Base-by-base conservation (phyloP, 208 protist species). In the Acanthamoeba triangularis region DNA sequence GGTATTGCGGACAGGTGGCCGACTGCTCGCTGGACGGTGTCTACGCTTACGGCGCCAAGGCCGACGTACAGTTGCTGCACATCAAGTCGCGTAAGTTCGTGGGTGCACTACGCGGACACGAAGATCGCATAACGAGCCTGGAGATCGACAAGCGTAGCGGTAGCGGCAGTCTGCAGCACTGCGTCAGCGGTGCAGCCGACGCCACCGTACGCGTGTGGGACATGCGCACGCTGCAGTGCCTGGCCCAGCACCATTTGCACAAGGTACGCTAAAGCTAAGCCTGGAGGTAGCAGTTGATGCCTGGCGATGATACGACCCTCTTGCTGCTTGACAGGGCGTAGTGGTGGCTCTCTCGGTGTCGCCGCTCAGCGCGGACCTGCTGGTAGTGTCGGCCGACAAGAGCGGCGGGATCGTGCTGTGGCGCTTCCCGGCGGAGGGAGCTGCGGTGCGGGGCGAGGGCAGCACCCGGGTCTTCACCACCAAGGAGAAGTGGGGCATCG, bases 21-120 rank as follows among this genome's bases (percentile, higher is more conserved):
- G 87, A 93, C 30, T 93, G 87, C 59, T 59, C 41, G 7, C 35
- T 14, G 8, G 59, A 44, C 44, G 52, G 59, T 11, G 13, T 78
- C 14, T 93, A 78, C 87, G 87, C 59, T 14, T 93, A 78, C n/a
- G 87, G 87, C 2, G 87, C 87, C 87, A 93, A 93, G 44, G 18
- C 63, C n/a, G 87, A 93, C 44, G 65, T 93, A 0, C 87, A 74
- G 37, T 33, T 93, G 87, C 61, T 93, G 23, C 59, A 93, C 65
- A n/a, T 93, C 63, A 49, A 37, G 23, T 93, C 87, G 59, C 5
- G 87, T 0, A 44, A 37, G 87, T 93, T 93, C 37, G 59, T 69
- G 18, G 87, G 87, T 37, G 52, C 65, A 13, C 87, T 93, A 35
- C 56, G 65, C 28, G 87, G 87, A 10, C 87, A 93, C 59, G 65